A percentile compares a stretch with the other conserved stretches of the same genome.
These are phyloP conservation scores for Camellia oleifera DNA, from an alignment of 179 eudicot genomes.

Conservation along the genomic window DNA sequence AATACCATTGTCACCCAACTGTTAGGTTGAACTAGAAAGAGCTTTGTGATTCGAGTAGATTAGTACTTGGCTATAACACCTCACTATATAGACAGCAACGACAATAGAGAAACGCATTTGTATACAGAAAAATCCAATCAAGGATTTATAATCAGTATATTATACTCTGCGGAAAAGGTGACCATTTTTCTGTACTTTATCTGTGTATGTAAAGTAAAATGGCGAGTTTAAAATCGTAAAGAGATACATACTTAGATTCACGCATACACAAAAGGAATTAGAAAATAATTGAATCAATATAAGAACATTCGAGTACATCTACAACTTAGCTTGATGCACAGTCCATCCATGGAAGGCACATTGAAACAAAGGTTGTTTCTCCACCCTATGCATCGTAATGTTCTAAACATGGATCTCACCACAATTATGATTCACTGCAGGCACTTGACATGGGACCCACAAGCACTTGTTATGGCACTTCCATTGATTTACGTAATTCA, in stretches of 20 bases:
- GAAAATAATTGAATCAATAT: background rate
- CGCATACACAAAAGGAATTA: background rate
- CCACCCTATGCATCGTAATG: background rate
- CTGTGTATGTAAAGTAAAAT: background rate
- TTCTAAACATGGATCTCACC: background rate
- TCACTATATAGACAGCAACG: too few species aligned
- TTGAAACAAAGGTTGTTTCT: background rate
- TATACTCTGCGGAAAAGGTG: too few species aligned
- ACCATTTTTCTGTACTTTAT: too few species aligned
- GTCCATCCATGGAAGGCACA: background rate
- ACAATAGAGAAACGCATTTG: too few species aligned
- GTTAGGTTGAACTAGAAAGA: background rate
- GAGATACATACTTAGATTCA: background rate
- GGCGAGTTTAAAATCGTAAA: background rate
- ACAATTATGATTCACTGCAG: background rate
- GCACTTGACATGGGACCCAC: background rate
- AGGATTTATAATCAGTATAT: too few species aligned
- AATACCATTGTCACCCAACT: constrained; percentile 4
- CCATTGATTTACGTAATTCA: background rate
- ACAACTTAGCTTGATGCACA: background rate
- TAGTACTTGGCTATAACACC: too few species aligned
- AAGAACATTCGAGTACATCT: background rate
- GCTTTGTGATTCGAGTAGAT: too few species aligned
- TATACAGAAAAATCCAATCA: too few species aligned
- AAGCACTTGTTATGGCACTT: background rate